phyloP scores from a whole-genome alignment of 331 rosid genomes.

The Erythrophleum ivorense region DNA sequence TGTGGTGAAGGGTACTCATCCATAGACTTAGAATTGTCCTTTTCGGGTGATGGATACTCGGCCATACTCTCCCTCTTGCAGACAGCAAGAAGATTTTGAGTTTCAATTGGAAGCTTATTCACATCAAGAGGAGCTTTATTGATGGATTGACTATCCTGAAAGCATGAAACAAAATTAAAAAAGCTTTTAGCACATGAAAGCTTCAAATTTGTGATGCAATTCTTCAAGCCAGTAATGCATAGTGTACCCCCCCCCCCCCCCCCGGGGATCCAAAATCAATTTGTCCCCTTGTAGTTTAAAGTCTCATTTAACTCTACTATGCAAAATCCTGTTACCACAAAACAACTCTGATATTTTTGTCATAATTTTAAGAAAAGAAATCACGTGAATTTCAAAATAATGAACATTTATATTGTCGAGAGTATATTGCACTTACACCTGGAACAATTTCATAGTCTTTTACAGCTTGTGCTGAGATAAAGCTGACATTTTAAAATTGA shows the following conservation, averaged over 20 bases:
- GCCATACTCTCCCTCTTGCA: slow-evolving; percentile 84
- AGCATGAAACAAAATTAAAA: slow-evolving; percentile 33
- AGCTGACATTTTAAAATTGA: background rate
- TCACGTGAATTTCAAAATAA: background rate
- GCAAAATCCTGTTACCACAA: background rate
- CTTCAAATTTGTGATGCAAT: slow-evolving; percentile 23
- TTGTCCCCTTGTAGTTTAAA: background rate
- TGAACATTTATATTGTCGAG: background rate
- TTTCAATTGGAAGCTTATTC: slow-evolving; percentile 67
- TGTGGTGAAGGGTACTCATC: slow-evolving; percentile 65
- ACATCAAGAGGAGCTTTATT: slow-evolving; percentile 57
- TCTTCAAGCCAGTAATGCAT: slow-evolving; percentile 8
- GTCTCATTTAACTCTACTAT: too few relatives aligned
- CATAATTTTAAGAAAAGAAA: background rate
- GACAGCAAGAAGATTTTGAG: slow-evolving; percentile 55
- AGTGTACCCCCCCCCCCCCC: background rate
- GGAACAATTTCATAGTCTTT: background rate
- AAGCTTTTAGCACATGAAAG: slow-evolving; percentile 5
- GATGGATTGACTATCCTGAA: slow-evolving; percentile 69
- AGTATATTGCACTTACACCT: background rate
- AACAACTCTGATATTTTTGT: background rate
- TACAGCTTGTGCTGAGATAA: background rate
- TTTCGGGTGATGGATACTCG: slow-evolving; percentile 61
- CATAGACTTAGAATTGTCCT: slow-evolving; percentile 40
- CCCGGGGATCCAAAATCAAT: background rate